These are phyloP conservation scores for Hortiboletus flavorubellus DNA, from an alignment of 768 basidiomycete genomes.

Conservation along the genomic window DNA sequence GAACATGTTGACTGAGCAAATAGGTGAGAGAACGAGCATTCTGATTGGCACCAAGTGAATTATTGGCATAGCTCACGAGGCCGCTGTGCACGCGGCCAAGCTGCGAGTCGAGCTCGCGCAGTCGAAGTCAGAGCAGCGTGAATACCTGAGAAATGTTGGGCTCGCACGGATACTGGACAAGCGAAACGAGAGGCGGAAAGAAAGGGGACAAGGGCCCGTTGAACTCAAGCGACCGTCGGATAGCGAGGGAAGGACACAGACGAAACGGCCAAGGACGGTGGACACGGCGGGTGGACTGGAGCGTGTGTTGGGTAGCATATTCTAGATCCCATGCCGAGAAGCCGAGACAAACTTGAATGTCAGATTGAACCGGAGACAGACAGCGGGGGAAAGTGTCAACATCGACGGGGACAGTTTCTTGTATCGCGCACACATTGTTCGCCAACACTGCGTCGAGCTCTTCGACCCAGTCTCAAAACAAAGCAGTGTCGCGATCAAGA, in stretches of 20 bases:
- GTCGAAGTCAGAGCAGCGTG: conserved; percentile 83
- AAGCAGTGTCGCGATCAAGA: conserved; percentile 58
- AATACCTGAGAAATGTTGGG: conserved; percentile 93
- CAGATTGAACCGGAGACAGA: conserved; percentile 27
- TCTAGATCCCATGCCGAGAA: conserved; percentile 33
- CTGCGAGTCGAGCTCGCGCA: conserved; percentile 90
- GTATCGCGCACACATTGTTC: conserved; percentile 63
- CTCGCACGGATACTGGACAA: conserved; percentile 83
- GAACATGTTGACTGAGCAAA: conserved; percentile 98
- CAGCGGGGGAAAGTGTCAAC: conserved; percentile 15
- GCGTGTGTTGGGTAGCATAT: conserved; percentile 49
- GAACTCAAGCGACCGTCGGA: conserved; percentile 20
- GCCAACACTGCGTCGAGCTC: conserved; percentile 37
- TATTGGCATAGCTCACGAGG: conserved; percentile 73
- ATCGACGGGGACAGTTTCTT: conserved; percentile 19
- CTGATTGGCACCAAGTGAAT: conserved; percentile 6
- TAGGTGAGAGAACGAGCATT: conserved; percentile 63
- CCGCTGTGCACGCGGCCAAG: conserved; percentile 81
- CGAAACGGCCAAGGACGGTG: conserved; percentile 12
- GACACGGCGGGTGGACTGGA: conserved; percentile 29
- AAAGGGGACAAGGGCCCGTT: conserved; percentile 50
- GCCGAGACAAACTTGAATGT: conserved; percentile 9
- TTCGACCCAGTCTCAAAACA: conserved; percentile 33
- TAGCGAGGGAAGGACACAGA: conserved; percentile 7
- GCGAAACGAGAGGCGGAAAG: conserved; percentile 63